A percentile compares a stretch with the other conserved stretches of the same genome.
These are phyloP conservation scores for Posidonia oceanica DNA, from an alignment of 116 monocot genomes.

Conservation along the genomic window DNA sequence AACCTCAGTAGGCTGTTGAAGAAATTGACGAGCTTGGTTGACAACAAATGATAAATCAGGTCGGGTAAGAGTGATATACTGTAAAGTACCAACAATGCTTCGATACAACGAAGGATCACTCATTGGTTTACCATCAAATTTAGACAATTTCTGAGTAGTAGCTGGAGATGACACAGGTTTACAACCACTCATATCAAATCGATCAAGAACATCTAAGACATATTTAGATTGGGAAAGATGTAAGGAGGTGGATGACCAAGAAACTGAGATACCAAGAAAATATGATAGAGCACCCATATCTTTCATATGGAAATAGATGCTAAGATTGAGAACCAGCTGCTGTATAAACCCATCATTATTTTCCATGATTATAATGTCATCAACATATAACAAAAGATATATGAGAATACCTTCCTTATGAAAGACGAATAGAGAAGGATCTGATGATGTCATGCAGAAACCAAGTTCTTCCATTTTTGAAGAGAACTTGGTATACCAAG, in stretches of 20 bases:
- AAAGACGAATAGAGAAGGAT: too few species aligned
- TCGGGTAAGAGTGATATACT: too few species aligned
- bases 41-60: too few species aligned
- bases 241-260: neutral
- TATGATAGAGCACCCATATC: neutral
- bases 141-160: neutral
- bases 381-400: too few species aligned
- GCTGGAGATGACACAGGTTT: neutral
- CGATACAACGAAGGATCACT: neutral
- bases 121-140: neutral
- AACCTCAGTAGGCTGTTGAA: too few species aligned
- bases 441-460: too few species aligned
- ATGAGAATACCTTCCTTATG: too few species aligned
- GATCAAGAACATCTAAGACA: neutral
- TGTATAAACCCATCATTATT: neutral
- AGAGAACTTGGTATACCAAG: too few species aligned
- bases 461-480: too few species aligned
- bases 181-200: neutral
- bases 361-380: neutral
- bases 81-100: neutral
- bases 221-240: neutral
- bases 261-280: neutral
- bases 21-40: too few species aligned
- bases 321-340: neutral
- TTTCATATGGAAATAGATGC: neutral